phyloP scores from a whole-genome alignment of 2,329 filamentous ascomycete species.

The Nothophaeocryptopus gaeumannii region DNA sequence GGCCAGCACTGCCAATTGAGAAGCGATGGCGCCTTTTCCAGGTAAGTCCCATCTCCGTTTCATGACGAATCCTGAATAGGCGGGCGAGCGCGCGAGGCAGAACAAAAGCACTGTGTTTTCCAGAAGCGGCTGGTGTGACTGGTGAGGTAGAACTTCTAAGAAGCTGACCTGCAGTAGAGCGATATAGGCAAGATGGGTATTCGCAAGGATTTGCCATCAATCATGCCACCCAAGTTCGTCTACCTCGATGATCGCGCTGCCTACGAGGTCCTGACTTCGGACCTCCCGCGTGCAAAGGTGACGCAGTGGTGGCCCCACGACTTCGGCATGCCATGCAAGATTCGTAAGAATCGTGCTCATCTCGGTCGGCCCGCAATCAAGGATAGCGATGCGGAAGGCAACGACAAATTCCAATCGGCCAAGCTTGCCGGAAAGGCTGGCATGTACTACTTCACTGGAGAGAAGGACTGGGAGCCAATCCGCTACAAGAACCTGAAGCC shows the following conservation, averaged over 20 bases:
- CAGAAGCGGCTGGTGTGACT: too few species aligned
- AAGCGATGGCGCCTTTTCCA: constrained; percentile 42
- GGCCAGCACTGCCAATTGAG: constrained; percentile 20
- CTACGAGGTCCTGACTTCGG: constrained; percentile 34
- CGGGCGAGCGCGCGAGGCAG: too few species aligned
- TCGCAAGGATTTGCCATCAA: constrained; percentile 14
- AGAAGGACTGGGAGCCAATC: constrained; percentile 25
- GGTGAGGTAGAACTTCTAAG: too few species aligned
- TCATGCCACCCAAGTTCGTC: constrained; percentile 38
- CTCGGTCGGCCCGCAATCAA: constrained; percentile 38
- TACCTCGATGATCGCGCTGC: constrained; percentile 42
- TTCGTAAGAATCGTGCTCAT: constrained; percentile 35
- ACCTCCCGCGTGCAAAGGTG: constrained; percentile 28
- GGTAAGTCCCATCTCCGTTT: constrained; percentile 13
- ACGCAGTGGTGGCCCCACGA: constrained; percentile 39
- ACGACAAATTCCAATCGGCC: constrained; percentile 19
- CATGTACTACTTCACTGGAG: constrained; percentile 32
- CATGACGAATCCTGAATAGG: too few species aligned
- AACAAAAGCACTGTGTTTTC: too few species aligned
- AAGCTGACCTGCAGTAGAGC: constrained; percentile 14
- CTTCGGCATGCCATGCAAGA: constrained; percentile 35
- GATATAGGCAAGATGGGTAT: constrained; percentile 29
- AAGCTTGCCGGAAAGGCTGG: constrained; percentile 17
- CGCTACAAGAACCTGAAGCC: constrained; percentile 18
- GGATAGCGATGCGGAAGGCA: constrained; percentile 15